Conservation (phyloP, 1,139 yeast genomes). For the Kodamaea alishanica region DNA sequence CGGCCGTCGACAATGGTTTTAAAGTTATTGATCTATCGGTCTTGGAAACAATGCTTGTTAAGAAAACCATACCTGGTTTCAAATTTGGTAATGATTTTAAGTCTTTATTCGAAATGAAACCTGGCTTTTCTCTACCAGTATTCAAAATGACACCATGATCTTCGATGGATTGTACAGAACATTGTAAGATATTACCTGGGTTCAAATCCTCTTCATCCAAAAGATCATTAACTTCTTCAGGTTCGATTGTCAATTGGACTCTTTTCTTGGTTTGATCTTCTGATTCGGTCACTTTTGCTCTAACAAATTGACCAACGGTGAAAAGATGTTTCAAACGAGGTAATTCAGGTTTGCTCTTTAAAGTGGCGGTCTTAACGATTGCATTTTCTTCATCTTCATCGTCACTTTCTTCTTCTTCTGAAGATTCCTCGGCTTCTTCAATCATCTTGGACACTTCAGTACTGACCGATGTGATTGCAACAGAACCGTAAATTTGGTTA, state of each 20-base stretch:
- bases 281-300: slow-evolving; percentile 62
- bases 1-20: slow-evolving; percentile 31
- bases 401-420: slow-evolving; percentile 42
- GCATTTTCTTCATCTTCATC: slow-evolving; percentile 26
- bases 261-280: slow-evolving; percentile 42
- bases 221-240: slow-evolving; percentile 60
- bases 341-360: slow-evolving; percentile 35
- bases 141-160: slow-evolving; percentile 86
- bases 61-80: slow-evolving; percentile 46
- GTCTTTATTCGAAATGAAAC: slow-evolving; percentile 76
- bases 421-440: slow-evolving; percentile 44
- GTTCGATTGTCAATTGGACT: slow-evolving; percentile 73
- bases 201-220: slow-evolving; percentile 63
- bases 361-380: slow-evolving; percentile 26
- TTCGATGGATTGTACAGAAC: slow-evolving; percentile 72
- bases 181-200: slow-evolving; percentile 67
- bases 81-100: slow-evolving; percentile 24
- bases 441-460: slow-evolving; percentile 55
- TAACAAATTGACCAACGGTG: slow-evolving; percentile 77
- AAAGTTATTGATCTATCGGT: slow-evolving; percentile 59
- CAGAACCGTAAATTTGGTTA: slow-evolving; percentile 78
- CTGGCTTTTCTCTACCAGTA: slow-evolving; percentile 59
- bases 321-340: slow-evolving; percentile 59
- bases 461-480: slow-evolving; percentile 74
- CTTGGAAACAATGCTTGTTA: slow-evolving; percentile 45